These are phyloP conservation scores for Cryptococcus maquisensis DNA, from an alignment of 1,284 basidiomycete genomes.

Conservation along the genomic window DNA sequence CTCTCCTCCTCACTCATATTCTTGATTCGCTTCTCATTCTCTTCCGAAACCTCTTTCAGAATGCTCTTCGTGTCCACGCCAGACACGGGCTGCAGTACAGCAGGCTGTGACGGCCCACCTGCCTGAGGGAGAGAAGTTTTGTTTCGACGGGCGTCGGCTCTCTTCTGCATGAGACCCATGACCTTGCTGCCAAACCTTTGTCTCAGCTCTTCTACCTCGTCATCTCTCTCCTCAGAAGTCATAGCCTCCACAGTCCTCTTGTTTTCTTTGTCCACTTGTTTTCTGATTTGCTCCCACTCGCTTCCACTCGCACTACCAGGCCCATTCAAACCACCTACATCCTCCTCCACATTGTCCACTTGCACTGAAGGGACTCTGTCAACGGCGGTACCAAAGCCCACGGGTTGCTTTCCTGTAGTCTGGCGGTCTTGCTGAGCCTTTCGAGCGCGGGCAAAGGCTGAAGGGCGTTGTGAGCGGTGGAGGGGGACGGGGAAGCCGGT, in stretches of 20 bases:
- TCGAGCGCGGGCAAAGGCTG: constrained; percentile 16
- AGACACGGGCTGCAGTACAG: too few relatives aligned
- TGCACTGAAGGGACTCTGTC: constrained; percentile 6
- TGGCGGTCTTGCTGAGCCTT: constrained; percentile 8
- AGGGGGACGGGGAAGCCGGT: constrained; percentile 15
- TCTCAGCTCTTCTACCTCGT: constrained; percentile 60
- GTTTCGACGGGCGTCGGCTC: constrained; percentile 47
- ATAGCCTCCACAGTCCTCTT: constrained; percentile 56
- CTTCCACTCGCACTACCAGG: not conserved
- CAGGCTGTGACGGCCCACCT: not conserved
- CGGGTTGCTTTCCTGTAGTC: constrained; percentile 1
- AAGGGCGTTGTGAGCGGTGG: constrained; percentile 17
- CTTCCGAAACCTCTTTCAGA: not conserved
- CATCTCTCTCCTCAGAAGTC: constrained; percentile 58
- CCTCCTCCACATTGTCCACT: not conserved
- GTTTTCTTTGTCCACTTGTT: constrained; percentile 48
- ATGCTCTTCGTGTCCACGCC: too few relatives aligned
- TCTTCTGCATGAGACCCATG: constrained; percentile 58
- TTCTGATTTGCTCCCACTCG: constrained; percentile 9
- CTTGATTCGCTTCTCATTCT: constrained; percentile 25
- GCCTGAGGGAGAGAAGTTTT: not conserved
- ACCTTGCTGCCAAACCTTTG: constrained; percentile 64
- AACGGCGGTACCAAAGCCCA: constrained; percentile 8
- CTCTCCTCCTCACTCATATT: constrained; percentile 60
- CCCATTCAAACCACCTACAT: not conserved